These are phyloP conservation scores for Eucalyptus decipiens DNA, from an alignment of 345 rosid species.

Conservation along the genomic window DNA sequence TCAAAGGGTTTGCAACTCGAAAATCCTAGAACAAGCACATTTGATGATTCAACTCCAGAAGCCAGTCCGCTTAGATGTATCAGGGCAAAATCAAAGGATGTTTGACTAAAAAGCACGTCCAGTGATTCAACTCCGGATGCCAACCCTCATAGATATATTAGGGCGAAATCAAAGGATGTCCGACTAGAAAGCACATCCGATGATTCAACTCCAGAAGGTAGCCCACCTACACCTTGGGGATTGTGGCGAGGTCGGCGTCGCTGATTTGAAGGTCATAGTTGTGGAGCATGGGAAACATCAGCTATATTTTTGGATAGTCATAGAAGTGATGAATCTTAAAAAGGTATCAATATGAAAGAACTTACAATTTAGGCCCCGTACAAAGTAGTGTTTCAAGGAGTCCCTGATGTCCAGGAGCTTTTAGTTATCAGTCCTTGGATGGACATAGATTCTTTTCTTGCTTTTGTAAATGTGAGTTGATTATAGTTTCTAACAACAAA, in stretches of 20 bases:
- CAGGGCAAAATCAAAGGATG: not conserved
- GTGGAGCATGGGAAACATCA: not conserved
- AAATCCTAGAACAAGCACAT: not conserved
- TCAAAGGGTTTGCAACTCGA: not conserved
- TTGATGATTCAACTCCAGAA: not conserved
- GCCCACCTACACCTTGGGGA: not conserved
- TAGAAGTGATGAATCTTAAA: not conserved
- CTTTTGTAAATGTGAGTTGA: not conserved
- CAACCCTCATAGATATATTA: not conserved
- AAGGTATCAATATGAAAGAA: not conserved
- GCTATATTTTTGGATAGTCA: not conserved
- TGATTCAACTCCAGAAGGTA: not conserved
- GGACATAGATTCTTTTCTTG: not conserved
- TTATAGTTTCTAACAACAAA: not conserved
- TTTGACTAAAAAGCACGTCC: not conserved
- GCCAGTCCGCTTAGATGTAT: not conserved
- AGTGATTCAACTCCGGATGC: not conserved
- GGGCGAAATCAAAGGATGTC: not conserved
- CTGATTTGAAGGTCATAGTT: not conserved
- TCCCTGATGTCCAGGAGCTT: not conserved
- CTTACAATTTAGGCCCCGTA: not conserved
- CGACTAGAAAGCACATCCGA: not conserved
- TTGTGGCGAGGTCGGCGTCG: accelerated
- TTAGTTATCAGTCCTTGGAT: not conserved
- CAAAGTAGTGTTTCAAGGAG: not conserved